Conservation (phyloP, 2,329 filamentous ascomycete species). For the Venturia effusa region DNA sequence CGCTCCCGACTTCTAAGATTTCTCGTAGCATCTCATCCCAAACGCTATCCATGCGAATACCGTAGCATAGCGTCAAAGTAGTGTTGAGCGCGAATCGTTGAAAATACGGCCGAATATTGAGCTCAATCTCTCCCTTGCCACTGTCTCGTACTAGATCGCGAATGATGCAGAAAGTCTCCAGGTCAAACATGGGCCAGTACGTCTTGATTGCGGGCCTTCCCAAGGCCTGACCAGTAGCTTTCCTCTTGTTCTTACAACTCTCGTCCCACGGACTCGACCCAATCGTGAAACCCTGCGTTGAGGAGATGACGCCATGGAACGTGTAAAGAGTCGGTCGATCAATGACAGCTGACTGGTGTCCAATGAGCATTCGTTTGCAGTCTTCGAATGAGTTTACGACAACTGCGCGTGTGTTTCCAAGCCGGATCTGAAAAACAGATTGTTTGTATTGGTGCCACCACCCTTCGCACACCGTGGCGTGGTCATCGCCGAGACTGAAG, state of each 20-base stretch:
- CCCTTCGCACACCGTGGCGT: conserved; percentile 40
- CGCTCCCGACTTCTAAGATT: conserved; percentile 42
- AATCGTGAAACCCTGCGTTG: conserved; percentile 44
- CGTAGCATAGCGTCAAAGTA: conserved; percentile 43
- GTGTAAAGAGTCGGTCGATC: conserved; percentile 41
- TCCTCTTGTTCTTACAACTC: conserved; percentile 42
- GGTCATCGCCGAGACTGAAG: conserved; percentile 41
- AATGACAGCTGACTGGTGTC: conserved; percentile 39
- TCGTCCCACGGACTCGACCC: conserved; percentile 44
- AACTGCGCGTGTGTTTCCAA: conserved; percentile 43
- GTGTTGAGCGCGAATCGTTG: conserved; percentile 45
- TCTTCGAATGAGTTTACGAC: conserved; percentile 44
- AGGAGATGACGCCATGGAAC: conserved; percentile 43
- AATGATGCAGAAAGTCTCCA: conserved; percentile 41
- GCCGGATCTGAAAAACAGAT: conserved; percentile 41
- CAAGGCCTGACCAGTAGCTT: conserved; percentile 39
- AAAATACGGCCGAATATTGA: conserved; percentile 40
- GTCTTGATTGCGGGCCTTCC: conserved; percentile 35
- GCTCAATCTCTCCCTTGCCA: conserved; percentile 29
- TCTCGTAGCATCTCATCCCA: conserved; percentile 42
- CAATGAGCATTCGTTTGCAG: conserved; percentile 40
- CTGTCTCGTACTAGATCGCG: conserved; percentile 37
- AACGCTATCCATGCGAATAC: conserved; percentile 43
- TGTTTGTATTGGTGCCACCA: conserved; percentile 39
- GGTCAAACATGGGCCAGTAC: conserved; percentile 43